Evolutionary conservation across 495 filamentous ascomycete genomes (phyloP), one percentile per base, ranked within the genome.

Genomic region (Lichenothelia convexa): DNA sequence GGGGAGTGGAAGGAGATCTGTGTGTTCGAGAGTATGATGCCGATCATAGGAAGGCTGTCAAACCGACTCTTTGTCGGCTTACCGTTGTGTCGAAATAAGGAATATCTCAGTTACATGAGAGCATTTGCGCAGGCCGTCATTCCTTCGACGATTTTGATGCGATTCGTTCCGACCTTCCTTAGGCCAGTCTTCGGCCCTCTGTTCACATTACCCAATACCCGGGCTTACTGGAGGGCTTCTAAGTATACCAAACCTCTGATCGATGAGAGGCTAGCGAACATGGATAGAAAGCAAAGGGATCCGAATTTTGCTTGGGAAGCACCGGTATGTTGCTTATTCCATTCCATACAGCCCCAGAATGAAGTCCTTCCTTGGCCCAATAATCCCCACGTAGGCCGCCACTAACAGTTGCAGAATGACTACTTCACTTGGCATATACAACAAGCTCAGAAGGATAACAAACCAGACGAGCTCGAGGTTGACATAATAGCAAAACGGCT

Each of bases 1-100:
- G 22, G 44, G n/a, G 18, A 44, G 8, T 58, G 51, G 51, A 51
- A 37, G 29, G 40, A 45, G 2, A 38, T 60, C 29, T 35, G 46
- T 18, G 26, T 64, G 11, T 38, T 49, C 23, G 39, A 56, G 9
- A 47, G 47, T 11, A 45, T 59, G 21, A 39, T 49, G 32, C 36
- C 43, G 34, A 42, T 62, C 15, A 48, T 64, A 5, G 48, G 49
- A 1, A 51, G 50, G 15, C 47, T 45, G 3, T 39, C 53, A 6
- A 59, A 51, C 37, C 51, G 59, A 8, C 58, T 60, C 40, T 56
- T 57, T 12, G 45, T 64, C 18, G 61, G 60, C 1, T 29, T 48
- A n/a, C 51, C 55, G 2, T 38, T 64, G 4, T 60, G 58, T 30
- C 43, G 39, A 17, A 38, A 45, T 20, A 18, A 32, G 13, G 36